Evolutionary conservation across 352 stramenopile genomes (phyloP), one percentile per base, ranked within the genome.

Genomic region (Elongisporangium anandrum): DNA sequence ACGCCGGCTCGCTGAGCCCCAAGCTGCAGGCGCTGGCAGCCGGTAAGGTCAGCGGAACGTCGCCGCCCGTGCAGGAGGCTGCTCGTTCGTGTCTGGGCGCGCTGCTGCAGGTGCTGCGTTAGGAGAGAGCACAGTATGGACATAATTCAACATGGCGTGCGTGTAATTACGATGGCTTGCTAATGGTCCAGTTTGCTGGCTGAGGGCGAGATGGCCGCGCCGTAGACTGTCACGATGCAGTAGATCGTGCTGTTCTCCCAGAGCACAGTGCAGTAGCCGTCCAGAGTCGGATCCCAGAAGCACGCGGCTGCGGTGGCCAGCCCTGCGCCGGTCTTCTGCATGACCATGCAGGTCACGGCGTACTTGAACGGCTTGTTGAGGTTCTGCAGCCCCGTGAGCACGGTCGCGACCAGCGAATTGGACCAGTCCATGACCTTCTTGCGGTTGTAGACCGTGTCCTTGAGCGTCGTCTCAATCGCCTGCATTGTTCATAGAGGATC

Each of bases 361-460:
- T 90, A 88, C 68, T 94, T 94, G 70, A 94, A 90, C 3, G 84
- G 84, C 52, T 94, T 94, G 72, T 91, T 94, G 69, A 94, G 78
- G 68, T 90, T 92, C 69, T 91, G 84, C 39, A 94, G 70, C 0
- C 81, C 84, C 22, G 77, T 88, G 56, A 94, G 77, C 38, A 94
- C 84, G n/a, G 76, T 67, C 2, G 84, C 84, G 47, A 94, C 84
- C 22, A 94, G 72, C 38, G 84, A 79, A 55, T 94, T 94, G 59
- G 79, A 88, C 84, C 84, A 94, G 68, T 94, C 84, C 53, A 92
- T 73, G 26, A 92, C 84, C 45, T 94, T 94, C 61, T 94, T 94
- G 62, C 81, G 72, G 58, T 90, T 94, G 73, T 94, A 94, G 39
- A 92, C 80, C 0, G 81, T 88, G 65, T 92, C 84, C 51, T 94